These are phyloP conservation scores for Dictyostelium firmibasis DNA, from an alignment of 78 protist genomes.

Conservation along the genomic window DNA sequence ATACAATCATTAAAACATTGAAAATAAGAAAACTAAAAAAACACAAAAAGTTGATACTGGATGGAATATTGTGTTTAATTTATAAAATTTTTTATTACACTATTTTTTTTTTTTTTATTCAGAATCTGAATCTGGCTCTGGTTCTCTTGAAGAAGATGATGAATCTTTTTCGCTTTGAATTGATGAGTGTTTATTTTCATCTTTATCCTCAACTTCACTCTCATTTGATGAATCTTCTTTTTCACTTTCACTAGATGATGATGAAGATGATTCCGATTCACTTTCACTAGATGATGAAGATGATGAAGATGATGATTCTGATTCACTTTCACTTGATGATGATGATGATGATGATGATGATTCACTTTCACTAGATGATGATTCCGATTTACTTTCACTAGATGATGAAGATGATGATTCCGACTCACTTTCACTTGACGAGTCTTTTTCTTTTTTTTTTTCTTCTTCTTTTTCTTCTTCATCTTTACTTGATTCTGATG, in stretches of 20 bases:
- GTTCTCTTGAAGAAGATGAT: neutral
- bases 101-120: neutral
- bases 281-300: neutral
- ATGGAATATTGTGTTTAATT: neutral
- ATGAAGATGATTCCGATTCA: neutral
- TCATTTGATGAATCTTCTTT: neutral
- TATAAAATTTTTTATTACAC: neutral
- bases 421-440: neutral
- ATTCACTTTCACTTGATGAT: neutral
- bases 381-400: neutral
- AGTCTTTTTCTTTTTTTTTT: no score
- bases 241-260: neutral
- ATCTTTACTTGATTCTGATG: neutral
- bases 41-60: no score
- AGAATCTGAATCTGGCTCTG: slow-evolving; percentile 8
- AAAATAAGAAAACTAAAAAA: neutral
- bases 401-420: neutral
- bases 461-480: no score
- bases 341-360: no score
- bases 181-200: neutral
- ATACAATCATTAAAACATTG: neutral
- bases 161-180: no score
- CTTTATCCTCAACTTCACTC: neutral
- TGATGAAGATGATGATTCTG: neutral
- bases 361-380: neutral